Base-by-base conservation (phyloP, 345 rosid species). In the Rhodamnia argentea region DNA sequence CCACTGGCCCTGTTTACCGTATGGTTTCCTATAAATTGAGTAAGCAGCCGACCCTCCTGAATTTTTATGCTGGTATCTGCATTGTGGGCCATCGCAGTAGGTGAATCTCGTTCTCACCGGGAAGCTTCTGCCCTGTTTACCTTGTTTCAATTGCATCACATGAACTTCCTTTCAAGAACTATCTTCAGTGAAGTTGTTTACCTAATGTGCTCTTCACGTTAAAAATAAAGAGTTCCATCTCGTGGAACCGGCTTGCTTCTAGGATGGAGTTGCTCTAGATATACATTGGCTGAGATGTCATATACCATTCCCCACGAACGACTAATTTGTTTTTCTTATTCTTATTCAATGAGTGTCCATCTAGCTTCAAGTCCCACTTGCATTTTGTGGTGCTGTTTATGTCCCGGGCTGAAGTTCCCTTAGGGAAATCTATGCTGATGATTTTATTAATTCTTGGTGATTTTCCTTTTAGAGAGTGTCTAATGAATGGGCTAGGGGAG, bases 401-500 rank as follows among this genome's bases (percentile, higher is more conserved):
- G 13, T 22, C 6, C 74, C 32, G 15, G 32, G n/a, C 24, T 50
- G 27, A 52, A 64, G 24, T 54, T 26, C 13, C 57, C 10, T 27
- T 27, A 40, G 75, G 40, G 75, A 18, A 62, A 32, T 40, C 75
- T 62, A 59, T 59, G 70, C 32, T 13, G 32, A 59, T 59, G 32
- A 13, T 59, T n/a, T 59, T n/a, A 16, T 59, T n/a, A 59, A 59
- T 59, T 59, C 42, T 59, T 59, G 70, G 70, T 1, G 75, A 27
- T 27, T 62, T 27, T 62, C 75, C 18, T 62, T 27, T 62, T 22
- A 86, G 87, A 16, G 53, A 2, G 52, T 86, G 10, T 11, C 58
- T 13, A 52, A 60, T 51, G 85, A 86, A 83, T 83, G 87, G 87
- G 87, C 85, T 29, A 86, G 37, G 53, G 51, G 55, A 83, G 74